These are phyloP conservation scores for Melastoma candidum DNA, from an alignment of 441 rosid species.

Conservation along the genomic window DNA sequence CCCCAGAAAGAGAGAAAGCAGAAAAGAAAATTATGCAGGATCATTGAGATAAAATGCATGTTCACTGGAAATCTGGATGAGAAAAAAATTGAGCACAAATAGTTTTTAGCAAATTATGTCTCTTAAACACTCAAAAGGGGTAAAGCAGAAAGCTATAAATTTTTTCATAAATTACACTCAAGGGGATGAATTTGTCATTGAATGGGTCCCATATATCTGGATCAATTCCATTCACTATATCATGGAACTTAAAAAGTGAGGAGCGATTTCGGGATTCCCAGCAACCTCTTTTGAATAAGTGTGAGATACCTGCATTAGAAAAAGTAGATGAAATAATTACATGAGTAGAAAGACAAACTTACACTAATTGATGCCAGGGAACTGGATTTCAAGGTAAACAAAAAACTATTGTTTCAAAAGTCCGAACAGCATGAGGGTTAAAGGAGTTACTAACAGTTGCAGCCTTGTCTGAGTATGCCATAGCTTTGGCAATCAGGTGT, in stretches of 20 bases:
- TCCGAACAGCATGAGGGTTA: no score
- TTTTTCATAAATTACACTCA: slow-evolving; percentile 23
- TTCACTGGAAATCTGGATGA: no score
- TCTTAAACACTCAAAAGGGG: not conserved
- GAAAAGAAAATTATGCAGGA: no score
- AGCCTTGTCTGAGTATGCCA: slow-evolving; percentile 75
- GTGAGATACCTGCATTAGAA: slow-evolving; percentile 56
- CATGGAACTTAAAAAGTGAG: slow-evolving; percentile 78
- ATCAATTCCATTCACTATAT: slow-evolving; percentile 90
- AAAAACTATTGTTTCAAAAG: no score
- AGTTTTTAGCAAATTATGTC: not conserved
- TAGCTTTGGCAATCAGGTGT: slow-evolving; percentile 61
- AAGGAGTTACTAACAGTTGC: slow-evolving; percentile 52
- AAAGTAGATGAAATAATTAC: slow-evolving; percentile 1
- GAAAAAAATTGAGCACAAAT: no score
- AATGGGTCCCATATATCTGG: slow-evolving; percentile 97
- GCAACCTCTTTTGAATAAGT: slow-evolving; percentile 82
- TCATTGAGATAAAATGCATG: no score
- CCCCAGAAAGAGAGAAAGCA: no score
- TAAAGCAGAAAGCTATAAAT: slow-evolving; percentile 5
- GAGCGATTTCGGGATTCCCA: slow-evolving; percentile 58
- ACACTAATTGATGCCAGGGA: no score
- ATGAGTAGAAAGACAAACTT: no score
- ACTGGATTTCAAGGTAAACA: no score
- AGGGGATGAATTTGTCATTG: slow-evolving; percentile 71